These are phyloP conservation scores for Naganishia sp. DNA, from an alignment of 1,284 basidiomycete genomes.

Conservation along the genomic window DNA sequence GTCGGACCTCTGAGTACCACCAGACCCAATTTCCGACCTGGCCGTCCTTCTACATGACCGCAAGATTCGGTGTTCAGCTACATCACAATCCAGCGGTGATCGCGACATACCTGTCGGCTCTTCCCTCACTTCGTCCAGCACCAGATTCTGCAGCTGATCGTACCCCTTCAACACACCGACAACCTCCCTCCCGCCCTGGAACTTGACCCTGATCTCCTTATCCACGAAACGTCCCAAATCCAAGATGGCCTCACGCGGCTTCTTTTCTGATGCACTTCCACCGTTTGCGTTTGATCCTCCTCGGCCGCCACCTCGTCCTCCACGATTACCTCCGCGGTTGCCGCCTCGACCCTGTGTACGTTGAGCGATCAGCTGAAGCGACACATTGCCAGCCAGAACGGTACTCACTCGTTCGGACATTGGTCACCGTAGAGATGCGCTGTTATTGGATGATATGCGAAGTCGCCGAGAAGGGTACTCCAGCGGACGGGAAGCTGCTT, in stretches of 20 bases:
- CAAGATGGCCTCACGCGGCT: conserved; percentile 91
- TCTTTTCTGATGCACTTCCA: conserved; percentile 64
- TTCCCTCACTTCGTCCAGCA: conserved; percentile 56
- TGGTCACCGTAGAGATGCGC: conserved; percentile 1
- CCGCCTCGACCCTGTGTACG: conserved; percentile 11
- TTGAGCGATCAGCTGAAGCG: not conserved
- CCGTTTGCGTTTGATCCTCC: conserved; percentile 45
- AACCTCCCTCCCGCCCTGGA: conserved; percentile 93
- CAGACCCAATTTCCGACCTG: conserved; percentile 70
- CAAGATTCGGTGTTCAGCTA: conserved; percentile 14
- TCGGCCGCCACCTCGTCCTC: conserved; percentile 39
- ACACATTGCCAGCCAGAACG: too few relatives aligned
- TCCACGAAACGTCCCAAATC: conserved; percentile 93
- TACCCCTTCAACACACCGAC: conserved; percentile 91
- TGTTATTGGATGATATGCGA: not conserved
- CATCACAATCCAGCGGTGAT: not conserved
- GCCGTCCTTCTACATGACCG: conserved; percentile 64
- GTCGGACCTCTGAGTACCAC: conserved; percentile 89
- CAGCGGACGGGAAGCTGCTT: too few relatives aligned
- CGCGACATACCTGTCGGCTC: conserved; percentile 51
- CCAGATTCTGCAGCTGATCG: conserved; percentile 94
- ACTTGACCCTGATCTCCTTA: conserved; percentile 90
- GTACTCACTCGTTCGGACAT: conserved; percentile 34
- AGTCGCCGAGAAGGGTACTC: too few relatives aligned
- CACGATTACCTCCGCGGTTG: conserved; percentile 42